Conservation (phyloP, 2,329 filamentous ascomycete genomes). For the Colletotrichum sp. region DNA sequence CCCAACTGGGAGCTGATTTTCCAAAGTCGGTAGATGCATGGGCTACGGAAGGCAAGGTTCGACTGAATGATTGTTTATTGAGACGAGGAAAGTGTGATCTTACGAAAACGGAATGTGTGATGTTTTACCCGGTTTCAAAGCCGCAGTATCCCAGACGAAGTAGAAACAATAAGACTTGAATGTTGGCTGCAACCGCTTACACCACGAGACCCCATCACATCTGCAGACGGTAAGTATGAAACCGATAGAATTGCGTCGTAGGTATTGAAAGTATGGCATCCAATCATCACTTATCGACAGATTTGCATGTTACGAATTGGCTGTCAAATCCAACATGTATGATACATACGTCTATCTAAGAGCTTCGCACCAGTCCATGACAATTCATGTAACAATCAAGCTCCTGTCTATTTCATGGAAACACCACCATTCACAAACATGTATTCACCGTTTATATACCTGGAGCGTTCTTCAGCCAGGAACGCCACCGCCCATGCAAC, state of each 20-base stretch:
- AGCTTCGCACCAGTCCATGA: not conserved
- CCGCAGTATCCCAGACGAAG: not conserved
- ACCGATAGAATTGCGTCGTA: not conserved
- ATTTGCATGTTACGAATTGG: not conserved
- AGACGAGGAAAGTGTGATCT: not conserved
- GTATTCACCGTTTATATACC: constrained; percentile 51
- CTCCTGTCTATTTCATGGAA: not conserved
- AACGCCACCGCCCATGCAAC: constrained; percentile 48
- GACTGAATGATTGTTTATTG: not conserved
- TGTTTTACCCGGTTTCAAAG: not conserved
- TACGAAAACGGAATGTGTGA: not conserved
- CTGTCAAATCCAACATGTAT: not conserved
- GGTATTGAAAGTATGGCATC: no score
- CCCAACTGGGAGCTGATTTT: not conserved
- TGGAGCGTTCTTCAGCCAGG: constrained; percentile 46
- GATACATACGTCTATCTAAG: not conserved
- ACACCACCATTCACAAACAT: constrained; percentile 31
- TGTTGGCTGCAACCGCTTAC: not conserved
- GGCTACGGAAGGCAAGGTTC: not conserved
- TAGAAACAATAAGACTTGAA: not conserved
- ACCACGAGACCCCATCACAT: not conserved
- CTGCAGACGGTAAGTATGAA: not conserved
- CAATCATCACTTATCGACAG: not conserved
- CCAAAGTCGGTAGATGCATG: not conserved
- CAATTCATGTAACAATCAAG: not conserved